Percentiles rank a stretch among this genome's conserved stretches.
Evolutionary conservation across 2,329 filamentous ascomycete species (phyloP).

Genomic region (Metarhizium rileyi): DNA sequence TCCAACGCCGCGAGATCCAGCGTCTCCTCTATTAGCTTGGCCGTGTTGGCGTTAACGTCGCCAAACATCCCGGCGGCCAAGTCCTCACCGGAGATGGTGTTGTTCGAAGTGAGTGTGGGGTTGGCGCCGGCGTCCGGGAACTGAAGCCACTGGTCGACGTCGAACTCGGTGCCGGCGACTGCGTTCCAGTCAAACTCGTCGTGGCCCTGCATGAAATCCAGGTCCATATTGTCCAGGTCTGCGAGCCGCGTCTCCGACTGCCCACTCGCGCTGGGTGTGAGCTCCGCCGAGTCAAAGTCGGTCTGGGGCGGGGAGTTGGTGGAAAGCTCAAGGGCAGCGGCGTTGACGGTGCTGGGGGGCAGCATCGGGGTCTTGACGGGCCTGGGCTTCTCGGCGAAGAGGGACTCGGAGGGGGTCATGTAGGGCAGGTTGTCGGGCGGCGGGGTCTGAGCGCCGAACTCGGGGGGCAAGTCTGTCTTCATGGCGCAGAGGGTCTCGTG

Average conservation of each 20-base stretch:
- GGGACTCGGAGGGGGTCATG: constrained; percentile 30
- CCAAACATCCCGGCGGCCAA: neutral
- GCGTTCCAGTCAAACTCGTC: constrained; percentile 46
- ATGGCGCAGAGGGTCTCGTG: constrained; percentile 25
- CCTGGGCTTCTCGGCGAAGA: constrained; percentile 25
- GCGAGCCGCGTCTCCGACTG: constrained; percentile 28
- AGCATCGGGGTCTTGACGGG: constrained; percentile 22
- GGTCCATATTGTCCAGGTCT: constrained; percentile 29
- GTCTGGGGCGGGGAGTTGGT: constrained; percentile 35
- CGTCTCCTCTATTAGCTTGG: constrained; percentile 19
- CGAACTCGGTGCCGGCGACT: constrained; percentile 41
- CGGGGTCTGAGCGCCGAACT: constrained; percentile 37
- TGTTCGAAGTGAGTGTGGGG: constrained; percentile 25
- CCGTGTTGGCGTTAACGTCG: constrained; percentile 10
- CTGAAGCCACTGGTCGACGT: constrained; percentile 50
- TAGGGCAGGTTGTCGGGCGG: constrained; percentile 40
- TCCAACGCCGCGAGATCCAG: constrained; percentile 21
- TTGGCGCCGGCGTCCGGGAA: constrained; percentile 42
- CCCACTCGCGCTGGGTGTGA: constrained; percentile 37
- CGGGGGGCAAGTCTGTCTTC: constrained; percentile 23
- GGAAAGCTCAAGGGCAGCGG: constrained; percentile 24
- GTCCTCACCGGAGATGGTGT: neutral
- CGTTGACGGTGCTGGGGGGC: constrained; percentile 29
- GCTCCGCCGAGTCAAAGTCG: constrained; percentile 29
- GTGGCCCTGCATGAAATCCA: constrained; percentile 36